A percentile compares a stretch with the other conserved stretches of the same genome.
Conservation (phyloP, 1,284 basidiomycete genomes). For the Moniliella sp. region DNA sequence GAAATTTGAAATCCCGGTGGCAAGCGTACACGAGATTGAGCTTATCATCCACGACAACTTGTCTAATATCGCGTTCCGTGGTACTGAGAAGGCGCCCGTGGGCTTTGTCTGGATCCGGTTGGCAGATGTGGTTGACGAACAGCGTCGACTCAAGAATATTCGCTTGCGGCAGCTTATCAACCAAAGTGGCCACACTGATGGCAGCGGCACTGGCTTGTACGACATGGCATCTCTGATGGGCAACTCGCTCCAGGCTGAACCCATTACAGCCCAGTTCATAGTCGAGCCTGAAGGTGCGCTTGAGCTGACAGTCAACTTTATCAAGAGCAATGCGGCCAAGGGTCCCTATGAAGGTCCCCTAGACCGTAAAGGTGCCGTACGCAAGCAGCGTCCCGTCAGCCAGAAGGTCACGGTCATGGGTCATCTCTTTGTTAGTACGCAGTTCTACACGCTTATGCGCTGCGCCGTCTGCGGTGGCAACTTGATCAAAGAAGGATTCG, state of each 20-base stretch:
- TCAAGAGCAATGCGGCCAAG: conserved; percentile 49
- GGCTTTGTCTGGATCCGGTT: conserved; percentile 89
- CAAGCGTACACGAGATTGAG: conserved; percentile 96
- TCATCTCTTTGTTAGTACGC: conserved; percentile 85
- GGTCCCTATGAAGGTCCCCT: conserved; percentile 68
- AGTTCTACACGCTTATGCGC: conserved; percentile 88
- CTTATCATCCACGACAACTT: conserved; percentile 86
- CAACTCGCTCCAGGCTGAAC: too few relatives aligned
- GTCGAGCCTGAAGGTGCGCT: conserved; percentile 94
- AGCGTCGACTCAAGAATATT: too few relatives aligned
- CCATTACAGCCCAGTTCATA: conserved; percentile 92
- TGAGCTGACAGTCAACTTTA: conserved; percentile 23
- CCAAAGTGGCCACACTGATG: conserved; percentile 49
- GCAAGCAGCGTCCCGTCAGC: conserved; percentile 92
- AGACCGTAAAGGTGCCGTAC: conserved; percentile 86
- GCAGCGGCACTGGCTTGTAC: conserved; percentile 36
- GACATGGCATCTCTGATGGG: too few relatives aligned
- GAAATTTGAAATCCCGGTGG: conserved; percentile 82
- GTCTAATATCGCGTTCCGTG: too few relatives aligned
- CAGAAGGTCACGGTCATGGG: conserved; percentile 98
- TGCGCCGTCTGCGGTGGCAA: conserved; percentile 96
- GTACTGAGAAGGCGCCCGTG: conserved; percentile 61
- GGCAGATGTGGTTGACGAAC: conserved; percentile 78
- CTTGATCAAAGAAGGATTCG: conserved; percentile 84
- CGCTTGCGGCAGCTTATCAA: too few relatives aligned